A percentile compares a stretch with the other conserved stretches of the same genome.
Conservation (phyloP, 2,329 filamentous ascomycete genomes). For the Beauveria sp. region DNA sequence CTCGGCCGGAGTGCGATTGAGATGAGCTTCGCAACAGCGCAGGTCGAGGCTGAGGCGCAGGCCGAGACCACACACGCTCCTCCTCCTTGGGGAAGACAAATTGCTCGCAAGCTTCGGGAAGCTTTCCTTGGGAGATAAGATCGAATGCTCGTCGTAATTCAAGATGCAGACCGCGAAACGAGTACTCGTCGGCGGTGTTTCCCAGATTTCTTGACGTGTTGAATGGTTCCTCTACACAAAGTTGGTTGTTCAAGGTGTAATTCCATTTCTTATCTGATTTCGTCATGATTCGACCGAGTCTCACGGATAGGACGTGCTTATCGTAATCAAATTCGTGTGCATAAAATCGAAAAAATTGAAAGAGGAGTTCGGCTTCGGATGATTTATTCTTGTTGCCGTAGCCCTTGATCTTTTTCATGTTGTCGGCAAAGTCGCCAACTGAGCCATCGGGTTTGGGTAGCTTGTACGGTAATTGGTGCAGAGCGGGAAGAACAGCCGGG, state of each 20-base stretch:
- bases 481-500: conserved; percentile 73
- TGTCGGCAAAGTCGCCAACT: conserved; percentile 76
- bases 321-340: conserved; percentile 90
- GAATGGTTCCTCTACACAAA: conserved; percentile 96
- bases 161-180: conserved; percentile 82
- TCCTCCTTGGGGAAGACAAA: conserved; percentile 85
- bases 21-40: conserved; percentile 54
- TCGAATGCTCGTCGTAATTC: conserved; percentile 87
- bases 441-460: conserved; percentile 53
- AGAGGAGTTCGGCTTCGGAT: conserved; percentile 76
- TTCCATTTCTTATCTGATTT: conserved; percentile 89
- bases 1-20: conserved; percentile 44
- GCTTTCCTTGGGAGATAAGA: conserved; percentile 66
- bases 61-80: conserved; percentile 51
- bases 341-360: conserved; percentile 92
- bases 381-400: conserved; percentile 77
- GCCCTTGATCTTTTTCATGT: conserved; percentile 64
- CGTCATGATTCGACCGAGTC: conserved; percentile 67
- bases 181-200: conserved; percentile 93
- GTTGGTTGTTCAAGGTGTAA: conserved; percentile 66
- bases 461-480: conserved; percentile 60
- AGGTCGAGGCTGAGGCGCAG: conserved; percentile 45
- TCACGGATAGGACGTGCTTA: conserved; percentile 74
- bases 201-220: conserved; percentile 83
- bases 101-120: conserved; percentile 78